Conservation (phyloP, 2,329 filamentous ascomycete species). For the Scedosporium boydii region DNA sequence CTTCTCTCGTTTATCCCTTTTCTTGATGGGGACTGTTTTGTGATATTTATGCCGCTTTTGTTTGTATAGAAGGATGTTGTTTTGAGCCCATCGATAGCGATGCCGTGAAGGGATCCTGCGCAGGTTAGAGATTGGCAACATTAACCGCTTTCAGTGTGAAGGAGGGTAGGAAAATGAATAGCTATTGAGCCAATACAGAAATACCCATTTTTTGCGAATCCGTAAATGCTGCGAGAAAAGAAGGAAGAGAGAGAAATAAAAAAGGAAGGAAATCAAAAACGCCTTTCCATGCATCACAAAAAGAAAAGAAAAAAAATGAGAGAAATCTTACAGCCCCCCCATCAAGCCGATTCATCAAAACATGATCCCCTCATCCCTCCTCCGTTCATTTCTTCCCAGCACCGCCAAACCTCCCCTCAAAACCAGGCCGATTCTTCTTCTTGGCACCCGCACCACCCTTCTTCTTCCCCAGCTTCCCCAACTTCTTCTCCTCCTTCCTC, state of each 20-base stretch:
- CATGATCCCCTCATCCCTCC: neutral
- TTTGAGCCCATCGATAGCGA: too few species aligned
- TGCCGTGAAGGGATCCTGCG: too few species aligned
- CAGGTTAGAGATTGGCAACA: too few species aligned
- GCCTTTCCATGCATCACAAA: neutral
- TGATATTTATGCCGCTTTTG: neutral
- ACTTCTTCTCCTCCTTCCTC: constrained; percentile 54
- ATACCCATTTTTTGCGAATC: neutral
- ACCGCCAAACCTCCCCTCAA: constrained; percentile 56
- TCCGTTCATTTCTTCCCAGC: constrained; percentile 32
- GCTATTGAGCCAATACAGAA: too few species aligned
- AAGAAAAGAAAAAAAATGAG: neutral
- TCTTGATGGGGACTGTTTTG: constrained; percentile 3
- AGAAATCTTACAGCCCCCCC: neutral
- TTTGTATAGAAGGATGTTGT: too few species aligned
- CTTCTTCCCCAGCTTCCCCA: constrained; percentile 27
- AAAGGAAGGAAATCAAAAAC: neutral
- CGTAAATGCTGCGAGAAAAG: neutral
- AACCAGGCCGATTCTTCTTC: constrained; percentile 48
- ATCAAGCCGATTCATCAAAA: neutral
- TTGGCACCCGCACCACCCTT: neutral
- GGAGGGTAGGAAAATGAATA: too few species aligned
- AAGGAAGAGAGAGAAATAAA: neutral
- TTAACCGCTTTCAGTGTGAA: too few species aligned
- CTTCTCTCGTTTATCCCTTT: constrained; percentile 6